Percentiles rank a stretch among this genome's conserved stretches.
These are phyloP conservation scores for Geotrichum citri-aurantii DNA, from an alignment of 1,139 yeast species.

Conservation along the genomic window DNA sequence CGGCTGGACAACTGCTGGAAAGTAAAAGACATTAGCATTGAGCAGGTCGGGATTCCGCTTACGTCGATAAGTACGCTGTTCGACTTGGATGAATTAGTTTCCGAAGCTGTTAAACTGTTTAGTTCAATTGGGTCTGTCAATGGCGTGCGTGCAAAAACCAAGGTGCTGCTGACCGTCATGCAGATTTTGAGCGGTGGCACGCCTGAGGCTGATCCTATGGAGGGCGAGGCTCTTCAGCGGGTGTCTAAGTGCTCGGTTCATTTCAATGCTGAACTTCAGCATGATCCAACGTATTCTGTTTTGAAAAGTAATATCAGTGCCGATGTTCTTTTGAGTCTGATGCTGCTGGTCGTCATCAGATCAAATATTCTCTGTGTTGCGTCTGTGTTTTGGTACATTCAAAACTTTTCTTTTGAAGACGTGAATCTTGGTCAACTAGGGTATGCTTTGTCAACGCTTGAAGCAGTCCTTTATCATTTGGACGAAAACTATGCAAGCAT, in stretches of 20 bases:
- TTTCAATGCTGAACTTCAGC: conserved; percentile 21
- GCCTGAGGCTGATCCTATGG: conserved; percentile 11
- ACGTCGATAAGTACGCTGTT: conserved; percentile 37
- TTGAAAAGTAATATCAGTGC: conserved; percentile 52
- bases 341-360: conserved; percentile 66
- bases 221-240: conserved; percentile 15
- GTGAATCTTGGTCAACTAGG: conserved; percentile 50
- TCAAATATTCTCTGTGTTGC: conserved; percentile 55
- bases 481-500: conserved; percentile 42
- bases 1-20: conserved; percentile 39
- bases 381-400: conserved; percentile 60
- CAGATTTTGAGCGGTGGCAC: conserved; percentile 41
- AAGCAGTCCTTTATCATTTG: conserved; percentile 70
- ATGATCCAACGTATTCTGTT: conserved; percentile 22
- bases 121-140: conserved; percentile 46
- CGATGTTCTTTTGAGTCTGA: conserved; percentile 67
- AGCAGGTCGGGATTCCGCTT: conserved; percentile 63
- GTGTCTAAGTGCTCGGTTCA: conserved; percentile 21
- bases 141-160: conserved; percentile 51
- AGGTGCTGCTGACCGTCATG: conserved; percentile 50
- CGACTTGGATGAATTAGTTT: conserved; percentile 43
- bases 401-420: conserved; percentile 50
- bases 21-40: conserved; percentile 55
- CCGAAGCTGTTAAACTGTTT: conserved; percentile 51
- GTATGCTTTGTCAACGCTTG: conserved; percentile 69